Percentiles rank a stretch among this genome's conserved stretches.
Evolutionary conservation across 768 basidiomycete genomes (phyloP).

Genomic region (Auricularia sp.): DNA sequence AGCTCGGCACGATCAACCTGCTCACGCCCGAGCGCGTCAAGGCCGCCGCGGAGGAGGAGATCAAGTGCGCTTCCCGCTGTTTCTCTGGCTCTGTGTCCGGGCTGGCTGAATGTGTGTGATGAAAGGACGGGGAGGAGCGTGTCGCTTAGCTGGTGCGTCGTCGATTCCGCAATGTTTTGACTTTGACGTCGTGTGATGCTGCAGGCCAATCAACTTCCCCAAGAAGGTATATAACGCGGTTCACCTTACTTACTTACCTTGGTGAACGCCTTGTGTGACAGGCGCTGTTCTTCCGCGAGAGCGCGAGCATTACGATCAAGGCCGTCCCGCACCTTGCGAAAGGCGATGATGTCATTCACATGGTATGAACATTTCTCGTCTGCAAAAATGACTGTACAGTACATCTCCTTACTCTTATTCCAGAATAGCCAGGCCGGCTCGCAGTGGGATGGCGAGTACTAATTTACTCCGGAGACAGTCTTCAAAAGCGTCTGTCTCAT

Average conservation of each 20-base stretch:
- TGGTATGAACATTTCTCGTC: neutral
- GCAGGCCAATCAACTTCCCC: constrained; percentile 8
- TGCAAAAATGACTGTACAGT: too few relatives aligned
- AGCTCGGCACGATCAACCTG: constrained; percentile 11
- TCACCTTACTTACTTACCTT: too few relatives aligned
- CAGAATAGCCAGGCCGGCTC: constrained; percentile 57
- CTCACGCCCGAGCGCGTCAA: constrained; percentile 9
- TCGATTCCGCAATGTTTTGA: neutral
- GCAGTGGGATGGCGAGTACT: constrained; percentile 56
- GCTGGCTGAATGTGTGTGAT: neutral
- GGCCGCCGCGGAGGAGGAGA: constrained; percentile 6
- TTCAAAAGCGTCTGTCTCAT: neutral
- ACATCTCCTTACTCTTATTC: neutral
- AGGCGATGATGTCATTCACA: neutral
- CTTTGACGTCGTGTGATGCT: neutral
- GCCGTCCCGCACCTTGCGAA: neutral
- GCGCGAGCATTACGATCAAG: neutral
- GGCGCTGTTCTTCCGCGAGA: neutral
- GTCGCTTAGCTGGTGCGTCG: constrained; percentile 3
- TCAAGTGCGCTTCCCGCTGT: neutral
- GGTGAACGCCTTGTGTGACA: neutral
- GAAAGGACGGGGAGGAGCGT: constrained; percentile 6
- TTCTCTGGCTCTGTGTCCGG: too few relatives aligned
- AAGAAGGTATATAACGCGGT: neutral
- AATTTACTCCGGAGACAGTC: neutral